Evolutionary conservation across 169 alveolate species (phyloP), one percentile per base, ranked within the genome.

Genomic region (Cryptosporidium meleagridis): DNA sequence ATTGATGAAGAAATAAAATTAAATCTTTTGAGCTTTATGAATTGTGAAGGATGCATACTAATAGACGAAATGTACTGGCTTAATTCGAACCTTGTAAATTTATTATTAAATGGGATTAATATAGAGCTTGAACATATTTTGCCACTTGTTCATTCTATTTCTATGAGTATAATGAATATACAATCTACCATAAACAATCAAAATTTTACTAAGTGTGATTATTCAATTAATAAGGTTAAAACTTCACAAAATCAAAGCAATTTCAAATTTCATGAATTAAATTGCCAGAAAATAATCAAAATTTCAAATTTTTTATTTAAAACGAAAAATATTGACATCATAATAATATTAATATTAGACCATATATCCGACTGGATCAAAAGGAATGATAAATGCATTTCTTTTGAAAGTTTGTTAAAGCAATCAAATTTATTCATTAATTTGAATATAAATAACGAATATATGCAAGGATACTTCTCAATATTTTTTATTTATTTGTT

Each of bases 311-410:
- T 44, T 62, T 14, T 80, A 37, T 41, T 37, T 26, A 67, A 41
- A 80, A 80, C 89, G 14, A 80, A 80, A 39, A 80, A 80, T 45
- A 14, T 80, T 45, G 89, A 80, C 59, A 62, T 45, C 1, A 80
- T 80, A 12, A 62, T 61, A 16, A 37, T 80, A 16, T 44, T 37
- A 21, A 80, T 80, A 26, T 26, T 80, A 31, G 89, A 80, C 21
- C 65, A 45, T 41, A n/a, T 80, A 31, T 37, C 68, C 26, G 89
- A 80, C 23, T 62, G 73, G 73, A 59, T 80, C 37, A 80, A 67
- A 44, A 61, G 0, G 16, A 80, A 62, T 18, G 51, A 62, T 4
- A 44, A 33, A 37, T 26, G 58, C 18, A 55, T 37, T 55, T 73
- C 53, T 51, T 31, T 73, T 31, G 71, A 73, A 55, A 12, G 39